Percentiles rank a stretch among this genome's conserved stretches.
phyloP scores from a whole-genome alignment of 306 rosid genomes.

The Styphnolobium japonicum region DNA sequence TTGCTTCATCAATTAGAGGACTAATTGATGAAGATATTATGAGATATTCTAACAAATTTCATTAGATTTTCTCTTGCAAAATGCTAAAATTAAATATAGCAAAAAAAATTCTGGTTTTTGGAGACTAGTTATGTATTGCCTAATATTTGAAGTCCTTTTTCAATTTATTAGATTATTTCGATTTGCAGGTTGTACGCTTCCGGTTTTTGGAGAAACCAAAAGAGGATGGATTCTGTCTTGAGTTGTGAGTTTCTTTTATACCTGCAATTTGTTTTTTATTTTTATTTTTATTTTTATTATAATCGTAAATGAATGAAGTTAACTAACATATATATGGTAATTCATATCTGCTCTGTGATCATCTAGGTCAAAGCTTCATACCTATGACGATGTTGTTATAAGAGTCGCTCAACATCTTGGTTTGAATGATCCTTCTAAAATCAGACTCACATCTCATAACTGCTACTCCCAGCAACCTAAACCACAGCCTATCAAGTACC shows the following conservation, averaged over 20 bases:
- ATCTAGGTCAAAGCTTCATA: constrained; percentile 61
- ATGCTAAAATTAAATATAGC: background rate
- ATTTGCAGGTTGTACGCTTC: constrained; percentile 80
- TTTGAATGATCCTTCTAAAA: constrained; percentile 75
- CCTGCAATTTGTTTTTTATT: background rate
- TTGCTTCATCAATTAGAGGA: too few species aligned
- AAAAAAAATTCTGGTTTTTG: background rate
- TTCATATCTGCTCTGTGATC: background rate
- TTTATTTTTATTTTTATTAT: background rate
- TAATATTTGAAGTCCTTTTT: background rate
- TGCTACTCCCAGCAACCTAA: constrained; percentile 92
- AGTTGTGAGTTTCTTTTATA: constrained; percentile 58
- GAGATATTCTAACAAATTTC: too few species aligned
- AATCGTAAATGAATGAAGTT: background rate
- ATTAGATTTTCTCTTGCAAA: too few species aligned
- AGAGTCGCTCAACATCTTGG: constrained; percentile 63
- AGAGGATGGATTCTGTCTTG: constrained; percentile 82
- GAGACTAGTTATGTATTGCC: background rate
- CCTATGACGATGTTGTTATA: constrained; percentile 70
- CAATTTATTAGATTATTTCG: background rate
- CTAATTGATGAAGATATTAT: too few species aligned
- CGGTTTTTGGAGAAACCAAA: constrained; percentile 86
- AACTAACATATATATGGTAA: background rate
- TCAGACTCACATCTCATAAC: constrained; percentile 84
- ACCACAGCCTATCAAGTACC: constrained; percentile 77